Conservation (phyloP, 805 yeast genomes). For the Lipomyces yamanashiensis region DNA sequence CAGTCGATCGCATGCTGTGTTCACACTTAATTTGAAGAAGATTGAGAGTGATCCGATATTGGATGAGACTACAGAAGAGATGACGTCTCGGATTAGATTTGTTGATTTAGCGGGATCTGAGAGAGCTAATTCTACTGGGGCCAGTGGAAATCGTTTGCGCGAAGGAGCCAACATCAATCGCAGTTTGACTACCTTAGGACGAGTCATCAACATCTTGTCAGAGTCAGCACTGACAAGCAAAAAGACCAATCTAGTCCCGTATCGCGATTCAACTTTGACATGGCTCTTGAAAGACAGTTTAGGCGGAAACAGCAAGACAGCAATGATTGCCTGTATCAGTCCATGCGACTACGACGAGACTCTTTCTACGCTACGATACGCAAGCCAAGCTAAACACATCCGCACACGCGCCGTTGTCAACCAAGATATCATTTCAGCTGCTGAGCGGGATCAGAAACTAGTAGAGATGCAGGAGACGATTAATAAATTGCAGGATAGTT, state of each 20-base stretch:
- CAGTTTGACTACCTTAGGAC: slow-evolving; percentile 76
- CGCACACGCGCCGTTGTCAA: slow-evolving; percentile 65
- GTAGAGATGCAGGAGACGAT: slow-evolving; percentile 50
- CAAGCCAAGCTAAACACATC: slow-evolving; percentile 73
- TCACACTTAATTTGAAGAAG: slow-evolving; percentile 61
- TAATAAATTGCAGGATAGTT: slow-evolving; percentile 41
- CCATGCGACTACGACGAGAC: slow-evolving; percentile 80
- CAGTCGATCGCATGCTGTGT: slow-evolving; percentile 75
- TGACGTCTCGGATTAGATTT: slow-evolving; percentile 52
- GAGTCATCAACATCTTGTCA: slow-evolving; percentile 55
- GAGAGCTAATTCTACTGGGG: slow-evolving; percentile 64
- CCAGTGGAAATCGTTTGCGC: slow-evolving; percentile 48
- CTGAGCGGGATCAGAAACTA: slow-evolving; percentile 48
- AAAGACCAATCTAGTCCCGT: slow-evolving; percentile 52
- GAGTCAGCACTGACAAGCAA: slow-evolving; percentile 56
- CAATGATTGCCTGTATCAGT: slow-evolving; percentile 81
- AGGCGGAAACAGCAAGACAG: slow-evolving; percentile 87
- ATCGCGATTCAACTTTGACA: slow-evolving; percentile 69
- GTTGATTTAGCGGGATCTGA: slow-evolving; percentile 89
- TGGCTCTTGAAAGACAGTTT: slow-evolving; percentile 77
- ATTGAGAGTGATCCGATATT: slow-evolving; percentile 45
- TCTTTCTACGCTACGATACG: slow-evolving; percentile 73
- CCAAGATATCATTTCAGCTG: slow-evolving; percentile 48
- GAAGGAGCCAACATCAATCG: slow-evolving; percentile 91
- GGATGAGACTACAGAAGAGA: slow-evolving; percentile 31